Evolutionary conservation across 352 stramenopile species (phyloP).

Genomic region (Globisporangium splendens): DNA sequence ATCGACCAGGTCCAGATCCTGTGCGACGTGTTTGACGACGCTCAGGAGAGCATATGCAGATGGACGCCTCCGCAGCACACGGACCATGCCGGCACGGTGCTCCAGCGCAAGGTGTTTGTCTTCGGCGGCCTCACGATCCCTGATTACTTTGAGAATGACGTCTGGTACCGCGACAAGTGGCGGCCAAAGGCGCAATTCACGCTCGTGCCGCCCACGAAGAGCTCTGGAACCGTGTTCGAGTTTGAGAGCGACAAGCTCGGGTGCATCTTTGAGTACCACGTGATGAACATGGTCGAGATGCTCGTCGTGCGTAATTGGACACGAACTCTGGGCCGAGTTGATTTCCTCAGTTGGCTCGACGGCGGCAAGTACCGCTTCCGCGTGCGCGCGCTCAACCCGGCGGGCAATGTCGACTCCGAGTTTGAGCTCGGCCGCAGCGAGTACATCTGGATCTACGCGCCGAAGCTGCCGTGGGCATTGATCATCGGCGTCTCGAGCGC

Average conservation of each 20-base stretch:
- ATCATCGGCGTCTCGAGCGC: slow-evolving; percentile 81
- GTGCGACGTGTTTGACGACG: slow-evolving; percentile 61
- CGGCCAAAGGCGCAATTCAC: slow-evolving; percentile 55
- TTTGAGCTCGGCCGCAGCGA: slow-evolving; percentile 88
- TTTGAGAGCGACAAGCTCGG: slow-evolving; percentile 88
- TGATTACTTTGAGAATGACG: slow-evolving; percentile 76
- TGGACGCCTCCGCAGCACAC: slow-evolving; percentile 59
- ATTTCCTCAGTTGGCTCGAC: slow-evolving; percentile 50
- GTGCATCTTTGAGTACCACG: slow-evolving; percentile 92
- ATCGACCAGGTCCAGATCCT: slow-evolving; percentile 63
- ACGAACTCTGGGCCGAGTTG: slow-evolving; percentile 35
- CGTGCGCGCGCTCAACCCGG: slow-evolving; percentile 85
- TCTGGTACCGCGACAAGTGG: slow-evolving; percentile 79
- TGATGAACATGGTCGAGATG: slow-evolving; percentile 82
- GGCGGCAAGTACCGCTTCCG: slow-evolving; percentile 91
- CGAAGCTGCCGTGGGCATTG: slow-evolving; percentile 85
- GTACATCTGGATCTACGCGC: slow-evolving; percentile 91
- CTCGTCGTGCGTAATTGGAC: slow-evolving; percentile 85
- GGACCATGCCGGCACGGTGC: slow-evolving; percentile 59
- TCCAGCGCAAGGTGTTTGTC: slow-evolving; percentile 74
- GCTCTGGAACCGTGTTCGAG: slow-evolving; percentile 76
- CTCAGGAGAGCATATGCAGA: slow-evolving; percentile 59
- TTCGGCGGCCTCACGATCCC: slow-evolving; percentile 65
- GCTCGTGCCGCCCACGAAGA: slow-evolving; percentile 36
- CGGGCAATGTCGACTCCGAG: slow-evolving; percentile 88